Base-by-base conservation (phyloP, 371 early-diverging fungal species). In the Syncephalastrum racemosum region DNA sequence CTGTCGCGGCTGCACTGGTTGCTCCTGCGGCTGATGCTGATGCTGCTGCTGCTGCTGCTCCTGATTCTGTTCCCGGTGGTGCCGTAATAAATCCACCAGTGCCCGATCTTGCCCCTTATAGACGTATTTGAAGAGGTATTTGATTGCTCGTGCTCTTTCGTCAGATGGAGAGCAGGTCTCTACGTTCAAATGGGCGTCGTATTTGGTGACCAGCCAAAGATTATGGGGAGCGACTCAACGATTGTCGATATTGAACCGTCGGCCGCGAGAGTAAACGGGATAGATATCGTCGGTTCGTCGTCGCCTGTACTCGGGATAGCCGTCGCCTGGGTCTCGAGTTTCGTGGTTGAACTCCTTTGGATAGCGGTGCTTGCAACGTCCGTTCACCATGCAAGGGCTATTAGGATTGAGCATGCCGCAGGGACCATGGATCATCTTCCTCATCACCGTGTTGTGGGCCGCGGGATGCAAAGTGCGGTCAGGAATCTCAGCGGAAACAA, bases 81-180 rank as follows among this genome's bases (percentile, higher is more conserved):
- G n/a, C n/a, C n/a, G n/a, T n/a, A n/a, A n/a, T n/a, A n/a, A n/a
- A n/a, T n/a, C n/a, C 8, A 49, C 27, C 1, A 16, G 12, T 20
- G 68, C 54, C 13, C 49, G 3, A 45, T 72, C 70, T 43, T 64
- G 62, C 1, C 77, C 71, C 40, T 70, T 72, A 54, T 68, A 66
- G 5, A 71, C 60, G 49, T 73, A 77, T 46, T 71, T 77, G 62
- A 62, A 71, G 5, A 74, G 27, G 46, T 74, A 78, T 46, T 72
- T 78, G 10, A 74, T 54, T 1, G 67, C 51, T 1, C 39, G 12
- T n/a, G n/a, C n/a, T n/a, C n/a, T n/a, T n/a, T n/a, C n/a, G n/a
- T n/a, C n/a, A n/a, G 24, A 71, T 25, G 13, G 18, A n/a, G 45
- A 8, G 0, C 73, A 75, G 1, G 67, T 54, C 50, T 75, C 71